Evolutionary conservation across 352 stramenopile genomes (phyloP).

Genomic region (Pythium diclinum): DNA sequence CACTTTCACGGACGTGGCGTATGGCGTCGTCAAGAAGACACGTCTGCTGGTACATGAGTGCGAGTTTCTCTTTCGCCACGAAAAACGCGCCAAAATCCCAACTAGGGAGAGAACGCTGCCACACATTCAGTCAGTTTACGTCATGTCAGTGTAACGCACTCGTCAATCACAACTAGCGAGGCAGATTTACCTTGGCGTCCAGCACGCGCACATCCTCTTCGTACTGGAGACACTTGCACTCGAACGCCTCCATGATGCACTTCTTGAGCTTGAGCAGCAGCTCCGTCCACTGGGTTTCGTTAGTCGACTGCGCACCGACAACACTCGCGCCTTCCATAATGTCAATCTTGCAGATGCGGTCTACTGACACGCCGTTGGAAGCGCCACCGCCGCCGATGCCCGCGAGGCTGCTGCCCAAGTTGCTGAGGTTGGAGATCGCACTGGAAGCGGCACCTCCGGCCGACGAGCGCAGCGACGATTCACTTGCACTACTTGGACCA

Average conservation of each 20-base stretch:
- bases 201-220: slow-evolving; percentile 66
- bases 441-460: slow-evolving; percentile 5
- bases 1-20: slow-evolving; percentile 50
- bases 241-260: slow-evolving; percentile 84
- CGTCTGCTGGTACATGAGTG: slow-evolving; percentile 83
- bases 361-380: slow-evolving; percentile 25
- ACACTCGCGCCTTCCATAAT: slow-evolving; percentile 70
- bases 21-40: slow-evolving; percentile 81
- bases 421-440: slow-evolving; percentile 10
- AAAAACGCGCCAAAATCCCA: slow-evolving; percentile 86
- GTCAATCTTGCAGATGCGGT: slow-evolving; percentile 85
- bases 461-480: neutral
- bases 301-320: slow-evolving; percentile 59
- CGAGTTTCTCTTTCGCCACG: slow-evolving; percentile 70
- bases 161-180: neutral
- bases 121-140: neutral
- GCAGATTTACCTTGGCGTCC: slow-evolving; percentile 47
- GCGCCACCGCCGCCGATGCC: slow-evolving; percentile 18
- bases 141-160: neutral
- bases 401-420: slow-evolving; percentile 23
- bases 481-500: neutral
- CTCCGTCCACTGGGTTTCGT: slow-evolving; percentile 80
- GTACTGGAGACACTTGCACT: slow-evolving; percentile 76
- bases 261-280: slow-evolving; percentile 57
- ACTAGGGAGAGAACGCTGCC: slow-evolving; percentile 35